phyloP scores from a whole-genome alignment of 306 rosid species.

The Mimosa bimucronata region DNA sequence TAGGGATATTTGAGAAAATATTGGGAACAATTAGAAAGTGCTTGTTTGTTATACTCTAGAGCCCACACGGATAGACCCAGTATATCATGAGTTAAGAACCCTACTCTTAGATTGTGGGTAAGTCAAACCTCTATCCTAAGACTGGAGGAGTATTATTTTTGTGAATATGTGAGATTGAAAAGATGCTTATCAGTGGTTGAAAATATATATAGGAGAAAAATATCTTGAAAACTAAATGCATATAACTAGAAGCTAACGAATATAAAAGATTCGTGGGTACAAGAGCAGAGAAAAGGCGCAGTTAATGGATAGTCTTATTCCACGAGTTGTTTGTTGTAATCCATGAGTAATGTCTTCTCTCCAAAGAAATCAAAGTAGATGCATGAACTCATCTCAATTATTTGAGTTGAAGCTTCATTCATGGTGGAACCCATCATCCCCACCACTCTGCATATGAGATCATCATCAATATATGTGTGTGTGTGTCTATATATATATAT shows the following conservation, averaged over 20 bases:
- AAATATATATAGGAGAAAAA: no score
- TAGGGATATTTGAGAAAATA: no score
- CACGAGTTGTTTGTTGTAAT: not conserved
- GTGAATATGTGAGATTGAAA: not conserved
- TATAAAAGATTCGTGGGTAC: not conserved
- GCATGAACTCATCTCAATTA: conserved; percentile 22
- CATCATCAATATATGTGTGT: not conserved
- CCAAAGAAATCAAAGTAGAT: not conserved
- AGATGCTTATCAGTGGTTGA: not conserved
- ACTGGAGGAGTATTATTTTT: no score
- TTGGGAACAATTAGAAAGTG: no score
- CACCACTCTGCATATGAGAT: not conserved
- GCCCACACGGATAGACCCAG: no score
- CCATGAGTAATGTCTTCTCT: not conserved
- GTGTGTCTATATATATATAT: no score
- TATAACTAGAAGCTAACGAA: not conserved
- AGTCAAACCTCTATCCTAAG: no score
- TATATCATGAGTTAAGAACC: no score
- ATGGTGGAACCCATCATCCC: conserved; percentile 14
- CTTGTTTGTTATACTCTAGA: no score
- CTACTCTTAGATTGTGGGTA: no score
- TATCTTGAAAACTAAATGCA: not conserved
- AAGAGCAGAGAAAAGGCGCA: not conserved
- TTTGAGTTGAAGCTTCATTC: not conserved
- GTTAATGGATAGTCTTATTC: not conserved